Conservation (phyloP, 2,329 filamentous ascomycete genomes). For the Colletotrichum sublineola region DNA sequence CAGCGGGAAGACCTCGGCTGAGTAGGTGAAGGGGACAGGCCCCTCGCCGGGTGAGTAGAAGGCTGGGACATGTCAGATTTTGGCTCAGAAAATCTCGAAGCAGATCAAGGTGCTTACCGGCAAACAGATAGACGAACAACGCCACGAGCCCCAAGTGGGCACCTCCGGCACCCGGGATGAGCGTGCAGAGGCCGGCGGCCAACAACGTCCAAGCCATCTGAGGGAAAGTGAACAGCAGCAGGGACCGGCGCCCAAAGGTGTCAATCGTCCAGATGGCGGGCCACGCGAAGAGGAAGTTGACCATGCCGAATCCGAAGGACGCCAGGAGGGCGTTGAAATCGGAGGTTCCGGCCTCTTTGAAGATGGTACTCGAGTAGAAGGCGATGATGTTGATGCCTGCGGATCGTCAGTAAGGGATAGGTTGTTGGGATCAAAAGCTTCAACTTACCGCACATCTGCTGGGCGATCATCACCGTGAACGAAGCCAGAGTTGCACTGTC, state of each 20-base stretch:
- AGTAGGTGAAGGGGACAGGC: slow-evolving; percentile 72
- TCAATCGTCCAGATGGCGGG: slow-evolving; percentile 77
- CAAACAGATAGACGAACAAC: slow-evolving; percentile 75
- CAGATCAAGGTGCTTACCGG: slow-evolving; percentile 48
- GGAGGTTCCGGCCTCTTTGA: slow-evolving; percentile 55
- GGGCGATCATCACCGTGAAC: slow-evolving; percentile 75
- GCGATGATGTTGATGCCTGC: slow-evolving; percentile 61
- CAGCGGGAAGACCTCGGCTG: slow-evolving; percentile 73
- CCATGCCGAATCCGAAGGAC: slow-evolving; percentile 69
- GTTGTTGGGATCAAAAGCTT: background rate
- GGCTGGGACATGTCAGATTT: slow-evolving; percentile 44
- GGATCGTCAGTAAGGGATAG: background rate
- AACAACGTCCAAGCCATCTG: slow-evolving; percentile 74
- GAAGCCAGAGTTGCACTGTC: slow-evolving; percentile 73
- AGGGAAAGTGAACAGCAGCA: slow-evolving; percentile 76
- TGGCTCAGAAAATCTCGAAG: background rate
- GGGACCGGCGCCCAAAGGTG: slow-evolving; percentile 72
- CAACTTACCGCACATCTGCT: slow-evolving; percentile 69
- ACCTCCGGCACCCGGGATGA: slow-evolving; percentile 50
- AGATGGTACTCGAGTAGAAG: slow-evolving; percentile 63
- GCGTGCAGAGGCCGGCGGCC: slow-evolving; percentile 56
- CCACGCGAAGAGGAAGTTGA: slow-evolving; percentile 72
- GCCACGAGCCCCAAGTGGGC: slow-evolving; percentile 68
- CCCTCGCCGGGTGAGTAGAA: slow-evolving; percentile 74
- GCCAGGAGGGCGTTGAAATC: slow-evolving; percentile 59